Evolutionary conservation across 257 asterid species (phyloP).

Genomic region (Solanum lycopersicoides): DNA sequence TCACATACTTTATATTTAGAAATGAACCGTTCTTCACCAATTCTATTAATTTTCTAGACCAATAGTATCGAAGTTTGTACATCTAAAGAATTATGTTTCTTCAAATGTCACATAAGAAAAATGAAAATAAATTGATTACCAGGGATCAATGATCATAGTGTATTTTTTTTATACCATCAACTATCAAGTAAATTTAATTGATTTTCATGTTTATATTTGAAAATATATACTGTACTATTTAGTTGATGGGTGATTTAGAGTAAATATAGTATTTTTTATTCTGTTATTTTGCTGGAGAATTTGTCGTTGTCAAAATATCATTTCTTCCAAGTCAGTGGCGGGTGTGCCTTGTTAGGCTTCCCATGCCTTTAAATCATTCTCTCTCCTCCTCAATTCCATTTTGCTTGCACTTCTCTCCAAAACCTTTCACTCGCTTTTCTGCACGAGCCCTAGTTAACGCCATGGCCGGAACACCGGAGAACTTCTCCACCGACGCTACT

Average conservation of each 20-base stretch:
- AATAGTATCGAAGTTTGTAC: background rate
- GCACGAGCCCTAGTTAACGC: conserved; percentile 7
- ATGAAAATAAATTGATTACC: background rate
- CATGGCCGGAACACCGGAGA: conserved; percentile 64
- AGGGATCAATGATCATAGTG: background rate
- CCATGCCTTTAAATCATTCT: background rate
- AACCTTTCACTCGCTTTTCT: conserved; percentile 2
- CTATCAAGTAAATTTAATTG: background rate
- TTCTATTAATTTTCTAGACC: background rate
- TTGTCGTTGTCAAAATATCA: background rate
- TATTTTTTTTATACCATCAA: too few species aligned
- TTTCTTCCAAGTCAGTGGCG: background rate
- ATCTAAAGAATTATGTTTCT: background rate
- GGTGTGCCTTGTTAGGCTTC: background rate
- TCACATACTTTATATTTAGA: background rate
- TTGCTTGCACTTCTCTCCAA: conserved; percentile 4
- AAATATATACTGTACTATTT: background rate
- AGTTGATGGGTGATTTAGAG: background rate
- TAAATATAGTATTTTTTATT: too few species aligned
- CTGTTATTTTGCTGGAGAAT: background rate
- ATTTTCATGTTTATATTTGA: background rate
- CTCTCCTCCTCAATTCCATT: background rate
- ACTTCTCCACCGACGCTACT: conserved; percentile 22
- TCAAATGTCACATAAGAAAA: background rate
- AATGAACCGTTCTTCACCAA: background rate